Base-by-base conservation (phyloP, 2,329 filamentous ascomycete genomes). In the Trichoderma lentiforme region DNA sequence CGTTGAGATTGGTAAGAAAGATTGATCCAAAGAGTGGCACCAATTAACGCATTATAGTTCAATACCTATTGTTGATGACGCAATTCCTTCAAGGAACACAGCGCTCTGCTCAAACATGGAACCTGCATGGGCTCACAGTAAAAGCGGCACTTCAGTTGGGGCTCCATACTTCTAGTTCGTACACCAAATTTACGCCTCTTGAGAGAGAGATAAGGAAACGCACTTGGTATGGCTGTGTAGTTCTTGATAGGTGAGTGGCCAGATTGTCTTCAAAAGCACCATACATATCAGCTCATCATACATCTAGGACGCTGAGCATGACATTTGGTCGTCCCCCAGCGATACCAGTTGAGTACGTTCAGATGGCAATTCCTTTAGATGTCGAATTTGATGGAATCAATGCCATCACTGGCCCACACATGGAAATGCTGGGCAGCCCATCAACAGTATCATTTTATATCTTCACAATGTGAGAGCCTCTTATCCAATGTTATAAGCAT, bases 1-100 rank as follows among this genome's bases (percentile, higher is more conserved):
- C 43, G 65, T 69, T 11, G 65, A 69, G 34, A 69, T 69, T 14
- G 65, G 65, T 69, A 30, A 30, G 51, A 5, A 32, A 7, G 2
- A 47, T 18, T 36, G 8, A 9, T 24, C 21, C 56, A 30, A 24
- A 15, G 5, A 14, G 24, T 5, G 11, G 7, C 21, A 39, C 47
- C 15, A 32, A 32, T 53, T 69, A 58, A 69, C 51, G 9, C 2
- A 12, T 14, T 60, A 28, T 43, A 69, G 65, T 69, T 8, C 65
- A 69, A 21, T 57, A 58, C n/a, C 24, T 69, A 15, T 18, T 69
- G 15, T 30, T 69, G 32, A 69, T 69, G 65, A 60, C 56, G 2
- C 65, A 69, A 21, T 69, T 57, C 30, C 56, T 69, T n/a, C 65
- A 69, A 47, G 65, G 65, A 60, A 69, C 65, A 8, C 65, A 69